Percentiles rank a stretch among this genome's conserved stretches.
phyloP scores from a whole-genome alignment of 306 rosid genomes.

The Morella rubra region DNA sequence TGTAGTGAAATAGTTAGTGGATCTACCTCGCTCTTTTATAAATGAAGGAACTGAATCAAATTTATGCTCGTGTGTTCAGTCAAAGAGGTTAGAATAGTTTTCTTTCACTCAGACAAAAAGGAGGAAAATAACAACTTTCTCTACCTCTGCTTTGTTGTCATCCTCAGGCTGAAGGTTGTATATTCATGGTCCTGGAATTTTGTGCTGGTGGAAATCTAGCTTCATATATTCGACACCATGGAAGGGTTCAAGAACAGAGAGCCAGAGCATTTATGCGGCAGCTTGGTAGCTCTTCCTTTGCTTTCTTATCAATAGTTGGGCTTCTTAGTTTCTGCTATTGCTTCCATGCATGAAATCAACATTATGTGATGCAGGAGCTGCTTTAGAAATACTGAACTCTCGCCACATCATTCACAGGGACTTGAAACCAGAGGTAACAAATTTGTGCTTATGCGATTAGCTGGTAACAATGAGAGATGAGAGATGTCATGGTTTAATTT shows the following conservation, averaged over 20 bases:
- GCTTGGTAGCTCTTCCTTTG: constrained; percentile 46
- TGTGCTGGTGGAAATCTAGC: constrained; percentile 64
- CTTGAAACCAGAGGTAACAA: constrained; percentile 61
- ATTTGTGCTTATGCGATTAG: not conserved
- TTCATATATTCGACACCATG: constrained; percentile 48
- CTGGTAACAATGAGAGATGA: not conserved
- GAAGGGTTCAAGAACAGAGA: constrained; percentile 48
- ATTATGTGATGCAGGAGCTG: constrained; percentile 41
- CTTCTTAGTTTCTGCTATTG: constrained; percentile 1
- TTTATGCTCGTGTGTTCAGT: not conserved
- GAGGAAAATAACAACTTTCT: not conserved
- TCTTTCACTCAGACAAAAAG: not conserved
- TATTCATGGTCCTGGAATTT: constrained; percentile 54
- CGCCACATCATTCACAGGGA: constrained; percentile 58
- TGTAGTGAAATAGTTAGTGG: not conserved
- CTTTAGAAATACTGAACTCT: constrained; percentile 42
- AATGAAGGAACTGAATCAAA: too few relatives aligned
- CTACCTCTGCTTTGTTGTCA: not conserved
- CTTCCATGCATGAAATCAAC: not conserved
- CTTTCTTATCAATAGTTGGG: constrained; percentile 1
- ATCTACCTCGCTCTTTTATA: not conserved
- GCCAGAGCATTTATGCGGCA: constrained; percentile 62
- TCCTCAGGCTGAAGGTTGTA: constrained; percentile 44
- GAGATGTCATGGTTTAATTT: not conserved
- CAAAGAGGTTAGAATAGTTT: not conserved